Evolutionary conservation across 208 protist species (phyloP).

Genomic region (Leishmania guyanensis): DNA sequence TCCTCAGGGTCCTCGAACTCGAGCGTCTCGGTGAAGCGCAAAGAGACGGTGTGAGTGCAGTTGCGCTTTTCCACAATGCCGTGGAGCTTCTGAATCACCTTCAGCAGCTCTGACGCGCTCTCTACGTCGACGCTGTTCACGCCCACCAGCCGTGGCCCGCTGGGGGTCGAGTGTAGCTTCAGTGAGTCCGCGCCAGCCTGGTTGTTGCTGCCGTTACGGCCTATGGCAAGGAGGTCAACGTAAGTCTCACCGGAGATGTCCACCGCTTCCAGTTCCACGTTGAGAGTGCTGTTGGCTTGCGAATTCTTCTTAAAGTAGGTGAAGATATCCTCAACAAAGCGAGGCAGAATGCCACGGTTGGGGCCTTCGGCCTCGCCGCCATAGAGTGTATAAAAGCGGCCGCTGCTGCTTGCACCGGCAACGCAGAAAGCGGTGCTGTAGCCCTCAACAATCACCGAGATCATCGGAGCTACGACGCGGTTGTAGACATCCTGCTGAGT

Average conservation of each 20-base stretch:
- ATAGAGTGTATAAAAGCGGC: slow-evolving; percentile 79
- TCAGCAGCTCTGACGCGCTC: slow-evolving; percentile 36
- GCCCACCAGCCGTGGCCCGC: slow-evolving; percentile 63
- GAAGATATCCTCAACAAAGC: slow-evolving; percentile 81
- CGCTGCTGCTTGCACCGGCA: slow-evolving; percentile 57
- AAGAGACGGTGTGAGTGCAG: slow-evolving; percentile 65
- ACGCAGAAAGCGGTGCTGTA: slow-evolving; percentile 83
- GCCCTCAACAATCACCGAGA: slow-evolving; percentile 69
- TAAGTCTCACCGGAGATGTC: slow-evolving; percentile 76
- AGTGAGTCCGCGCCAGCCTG: slow-evolving; percentile 25
- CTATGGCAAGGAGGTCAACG: slow-evolving; percentile 62
- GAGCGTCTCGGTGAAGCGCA: slow-evolving; percentile 87
- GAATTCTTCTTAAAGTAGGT: slow-evolving; percentile 60
- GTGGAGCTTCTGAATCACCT: slow-evolving; percentile 52
- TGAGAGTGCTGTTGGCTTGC: slow-evolving; percentile 58
- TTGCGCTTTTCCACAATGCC: slow-evolving; percentile 62
- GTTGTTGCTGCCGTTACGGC: slow-evolving; percentile 1
- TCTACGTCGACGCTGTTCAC: slow-evolving; percentile 45
- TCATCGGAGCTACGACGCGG: slow-evolving; percentile 54
- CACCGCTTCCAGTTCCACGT: slow-evolving; percentile 67
- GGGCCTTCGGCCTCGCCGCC: slow-evolving; percentile 53
- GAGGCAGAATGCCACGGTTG: slow-evolving; percentile 69
- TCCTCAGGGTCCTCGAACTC: slow-evolving; percentile 82
- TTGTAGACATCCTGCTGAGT: slow-evolving; percentile 83
- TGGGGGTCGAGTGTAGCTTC: slow-evolving; percentile 50